A percentile compares a stretch with the other conserved stretches of the same genome.
These are phyloP conservation scores for Monilinia vaccinii-corymbosi DNA, from an alignment of 2,329 filamentous ascomycete genomes.

Conservation along the genomic window DNA sequence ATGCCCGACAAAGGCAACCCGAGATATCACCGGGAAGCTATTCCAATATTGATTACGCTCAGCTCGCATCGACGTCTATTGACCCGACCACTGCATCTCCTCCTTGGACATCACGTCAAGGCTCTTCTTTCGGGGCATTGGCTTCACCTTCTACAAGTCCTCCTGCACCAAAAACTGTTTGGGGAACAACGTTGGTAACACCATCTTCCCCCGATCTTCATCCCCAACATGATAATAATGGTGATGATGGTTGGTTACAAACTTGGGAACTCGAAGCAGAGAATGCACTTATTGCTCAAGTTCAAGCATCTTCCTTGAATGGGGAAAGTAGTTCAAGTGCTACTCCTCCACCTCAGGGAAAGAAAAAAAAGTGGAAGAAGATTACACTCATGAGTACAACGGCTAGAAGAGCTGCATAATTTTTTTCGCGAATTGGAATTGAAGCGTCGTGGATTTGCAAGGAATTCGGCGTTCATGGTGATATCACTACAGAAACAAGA, in stretches of 20 bases:
- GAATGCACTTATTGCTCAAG: conserved; percentile 46
- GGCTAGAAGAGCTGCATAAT: conserved; percentile 33
- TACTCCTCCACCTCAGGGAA: conserved; percentile 25
- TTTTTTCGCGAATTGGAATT: not conserved
- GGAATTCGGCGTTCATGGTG: conserved; percentile 2
- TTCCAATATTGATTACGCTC: conserved; percentile 58
- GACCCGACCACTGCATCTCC: conserved; percentile 39
- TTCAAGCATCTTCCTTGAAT: conserved; percentile 44
- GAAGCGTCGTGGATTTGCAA: not conserved
- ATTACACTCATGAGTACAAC: conserved; percentile 62
- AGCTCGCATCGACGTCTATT: conserved; percentile 43
- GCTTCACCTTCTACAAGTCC: conserved; percentile 78
- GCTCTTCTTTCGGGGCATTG: conserved; percentile 56
- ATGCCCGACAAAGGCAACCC: conserved; percentile 45
- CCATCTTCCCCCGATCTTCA: conserved; percentile 47
- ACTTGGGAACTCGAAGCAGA: conserved; percentile 74
- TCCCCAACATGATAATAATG: conserved; percentile 27
- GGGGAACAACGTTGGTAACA: conserved; percentile 70
- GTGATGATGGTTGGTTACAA: conserved; percentile 78
- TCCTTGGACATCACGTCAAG: conserved; percentile 45
- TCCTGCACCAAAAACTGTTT: conserved; percentile 68
- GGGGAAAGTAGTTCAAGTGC: conserved; percentile 15
- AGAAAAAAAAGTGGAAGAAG: conserved; percentile 65
- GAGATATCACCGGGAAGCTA: conserved; percentile 40
- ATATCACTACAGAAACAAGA: conserved; percentile 1